phyloP scores from a whole-genome alignment of 495 filamentous ascomycete genomes.

The Aspergillus bertholletiae region DNA sequence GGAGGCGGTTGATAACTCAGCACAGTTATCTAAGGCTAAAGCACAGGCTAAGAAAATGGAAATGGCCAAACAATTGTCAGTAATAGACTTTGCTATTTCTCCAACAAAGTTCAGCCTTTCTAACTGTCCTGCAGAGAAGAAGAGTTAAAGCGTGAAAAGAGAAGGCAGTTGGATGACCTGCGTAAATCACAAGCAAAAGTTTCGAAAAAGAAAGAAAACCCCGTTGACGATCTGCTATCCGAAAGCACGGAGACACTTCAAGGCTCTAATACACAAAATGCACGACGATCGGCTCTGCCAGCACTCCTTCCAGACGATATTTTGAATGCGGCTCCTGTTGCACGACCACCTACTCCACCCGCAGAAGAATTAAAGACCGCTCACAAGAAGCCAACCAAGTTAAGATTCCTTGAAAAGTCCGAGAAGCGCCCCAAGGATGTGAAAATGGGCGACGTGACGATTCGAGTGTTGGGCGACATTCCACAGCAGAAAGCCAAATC shows the following conservation, averaged over 20 bases:
- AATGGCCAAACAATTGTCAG: constrained; percentile 32
- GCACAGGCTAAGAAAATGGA: constrained; percentile 41
- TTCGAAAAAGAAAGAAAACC: constrained; percentile 29
- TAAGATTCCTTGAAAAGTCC: constrained; percentile 47
- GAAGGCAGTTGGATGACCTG: constrained; percentile 44
- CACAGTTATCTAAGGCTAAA: constrained; percentile 37
- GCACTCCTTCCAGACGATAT: constrained; percentile 52
- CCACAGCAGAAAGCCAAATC: constrained; percentile 29
- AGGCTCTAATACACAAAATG: constrained; percentile 38
- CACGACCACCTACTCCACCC: constrained; percentile 39
- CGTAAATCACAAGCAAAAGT: constrained; percentile 47
- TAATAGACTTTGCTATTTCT: not conserved
- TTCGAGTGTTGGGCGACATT: constrained; percentile 47
- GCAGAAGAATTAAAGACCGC: constrained; percentile 21
- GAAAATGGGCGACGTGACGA: constrained; percentile 46
- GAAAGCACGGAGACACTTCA: constrained; percentile 41
- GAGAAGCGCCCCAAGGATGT: constrained; percentile 55
- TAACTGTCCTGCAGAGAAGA: constrained; percentile 35
- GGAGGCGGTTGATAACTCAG: constrained; percentile 46
- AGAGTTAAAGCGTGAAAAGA: constrained; percentile 42
- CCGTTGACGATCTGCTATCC: constrained; percentile 32
- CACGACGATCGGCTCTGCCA: constrained; percentile 38
- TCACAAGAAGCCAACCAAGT: constrained; percentile 39
- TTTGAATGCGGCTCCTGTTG: constrained; percentile 41
- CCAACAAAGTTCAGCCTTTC: not conserved